Percentiles rank a stretch among this genome's conserved stretches.
Conservation (phyloP, 1,284 basidiomycete genomes). For the Tilletia indica region DNA sequence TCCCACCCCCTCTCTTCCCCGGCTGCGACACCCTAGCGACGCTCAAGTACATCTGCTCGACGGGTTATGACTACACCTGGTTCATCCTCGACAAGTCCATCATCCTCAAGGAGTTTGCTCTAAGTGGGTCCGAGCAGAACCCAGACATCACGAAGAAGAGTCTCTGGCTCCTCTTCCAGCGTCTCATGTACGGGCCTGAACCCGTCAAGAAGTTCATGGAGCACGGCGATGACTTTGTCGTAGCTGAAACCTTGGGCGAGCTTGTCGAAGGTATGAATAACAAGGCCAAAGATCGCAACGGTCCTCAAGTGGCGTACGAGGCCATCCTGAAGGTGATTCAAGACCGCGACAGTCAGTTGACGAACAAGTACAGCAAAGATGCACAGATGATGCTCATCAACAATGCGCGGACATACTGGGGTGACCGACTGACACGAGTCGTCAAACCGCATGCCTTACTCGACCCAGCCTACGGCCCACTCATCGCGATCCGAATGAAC, state of each 20-base stretch:
- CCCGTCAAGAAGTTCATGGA: slow-evolving; percentile 25
- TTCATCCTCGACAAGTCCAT: slow-evolving; percentile 26
- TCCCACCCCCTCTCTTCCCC: slow-evolving; percentile 26
- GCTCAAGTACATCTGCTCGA: slow-evolving; percentile 25
- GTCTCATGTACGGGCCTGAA: slow-evolving; percentile 23
- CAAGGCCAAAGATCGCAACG: slow-evolving; percentile 20
- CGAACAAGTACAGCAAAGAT: slow-evolving; percentile 25
- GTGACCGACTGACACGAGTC: slow-evolving; percentile 17
- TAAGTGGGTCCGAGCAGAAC: slow-evolving; percentile 29
- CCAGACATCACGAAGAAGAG: slow-evolving; percentile 26
- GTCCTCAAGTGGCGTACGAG: neutral
- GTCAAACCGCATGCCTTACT: slow-evolving; percentile 24
- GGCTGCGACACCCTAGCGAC: slow-evolving; percentile 26
- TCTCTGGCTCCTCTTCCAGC: slow-evolving; percentile 7
- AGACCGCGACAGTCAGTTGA: slow-evolving; percentile 23
- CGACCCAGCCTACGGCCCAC: slow-evolving; percentile 21
- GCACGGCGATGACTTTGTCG: slow-evolving; percentile 25
- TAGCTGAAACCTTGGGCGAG: slow-evolving; percentile 19
- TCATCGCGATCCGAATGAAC: slow-evolving; percentile 25
- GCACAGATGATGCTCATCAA: slow-evolving; percentile 30
- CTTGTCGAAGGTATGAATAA: slow-evolving; percentile 28
- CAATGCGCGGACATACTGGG: slow-evolving; percentile 24
- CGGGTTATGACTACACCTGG: slow-evolving; percentile 29
- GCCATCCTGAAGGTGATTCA: slow-evolving; percentile 19
- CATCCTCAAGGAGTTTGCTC: slow-evolving; percentile 26